A percentile compares a stretch with the other conserved stretches of the same genome.
Evolutionary conservation across 805 yeast genomes (phyloP).

Genomic region (Metschnikowia drakensbergensis): DNA sequence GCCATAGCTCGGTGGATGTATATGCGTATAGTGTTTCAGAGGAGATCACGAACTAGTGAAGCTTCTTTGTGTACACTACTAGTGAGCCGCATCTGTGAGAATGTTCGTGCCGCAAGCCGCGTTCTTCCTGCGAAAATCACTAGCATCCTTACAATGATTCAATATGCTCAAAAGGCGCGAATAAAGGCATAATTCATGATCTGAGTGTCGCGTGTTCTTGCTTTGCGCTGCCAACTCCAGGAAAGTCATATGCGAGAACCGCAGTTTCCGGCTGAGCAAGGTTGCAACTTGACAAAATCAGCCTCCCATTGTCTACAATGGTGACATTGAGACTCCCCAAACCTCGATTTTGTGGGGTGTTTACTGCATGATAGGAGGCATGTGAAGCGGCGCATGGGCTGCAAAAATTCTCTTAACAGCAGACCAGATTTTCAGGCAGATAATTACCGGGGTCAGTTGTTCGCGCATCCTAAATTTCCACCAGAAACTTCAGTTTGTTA

Average conservation of each 20-base stretch:
- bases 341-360: too few species aligned
- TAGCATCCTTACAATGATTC: not conserved
- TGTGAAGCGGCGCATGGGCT: not conserved
- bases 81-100: constrained; percentile 1
- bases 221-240: too few species aligned
- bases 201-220: too few species aligned
- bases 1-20: constrained; percentile 3
- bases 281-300: too few species aligned
- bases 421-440: too few species aligned
- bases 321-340: too few species aligned
- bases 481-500: not conserved
- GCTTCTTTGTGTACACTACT: constrained; percentile 1
- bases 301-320: too few species aligned
- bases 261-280: too few species aligned
- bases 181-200: too few species aligned
- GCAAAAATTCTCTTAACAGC: not conserved
- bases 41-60: not conserved
- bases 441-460: too few species aligned
- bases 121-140: constrained; percentile 1
- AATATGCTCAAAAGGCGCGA: not conserved
- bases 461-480: not conserved
- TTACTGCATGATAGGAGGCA: too few species aligned
- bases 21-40: not conserved
- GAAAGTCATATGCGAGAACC: too few species aligned
- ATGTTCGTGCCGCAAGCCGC: not conserved